A percentile compares a stretch with the other conserved stretches of the same genome.
Conservation (phyloP, 768 basidiomycete genomes). For the Mycena pura region DNA sequence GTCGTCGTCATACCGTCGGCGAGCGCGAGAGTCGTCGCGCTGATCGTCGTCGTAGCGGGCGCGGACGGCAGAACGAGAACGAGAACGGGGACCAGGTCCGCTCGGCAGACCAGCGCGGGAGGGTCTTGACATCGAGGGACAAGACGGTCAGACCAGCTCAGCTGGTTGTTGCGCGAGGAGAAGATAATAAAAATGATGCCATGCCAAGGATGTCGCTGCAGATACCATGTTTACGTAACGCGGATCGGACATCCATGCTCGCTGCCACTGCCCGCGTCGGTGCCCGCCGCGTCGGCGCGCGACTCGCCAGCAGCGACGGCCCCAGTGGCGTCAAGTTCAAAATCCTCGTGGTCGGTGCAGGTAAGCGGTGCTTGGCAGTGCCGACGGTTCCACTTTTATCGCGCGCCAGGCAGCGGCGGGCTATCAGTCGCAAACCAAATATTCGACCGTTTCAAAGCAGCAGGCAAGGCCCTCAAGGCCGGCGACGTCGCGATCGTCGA, state of each 20-base stretch:
- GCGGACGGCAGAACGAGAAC: slow-evolving; percentile 33
- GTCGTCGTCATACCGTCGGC: no score
- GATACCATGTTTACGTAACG: no score
- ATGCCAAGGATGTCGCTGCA: no score
- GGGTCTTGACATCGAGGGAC: slow-evolving; percentile 22
- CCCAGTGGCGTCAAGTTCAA: slow-evolving; percentile 75
- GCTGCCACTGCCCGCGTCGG: slow-evolving; percentile 14
- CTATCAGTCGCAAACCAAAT: slow-evolving; percentile 88
- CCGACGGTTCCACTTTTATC: neutral
- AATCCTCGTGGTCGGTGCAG: slow-evolving; percentile 87
- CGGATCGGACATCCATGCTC: no score
- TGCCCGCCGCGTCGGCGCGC: slow-evolving; percentile 10
- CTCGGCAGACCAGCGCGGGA: slow-evolving; percentile 44
- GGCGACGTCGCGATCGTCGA: slow-evolving; percentile 91
- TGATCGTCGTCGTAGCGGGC: slow-evolving; percentile 16
- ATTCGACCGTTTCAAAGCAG: slow-evolving; percentile 75
- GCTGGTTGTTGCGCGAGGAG: neutral
- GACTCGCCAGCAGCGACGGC: slow-evolving; percentile 33
- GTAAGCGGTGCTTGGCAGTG: slow-evolving; percentile 48
- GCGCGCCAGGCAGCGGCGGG: slow-evolving; percentile 75
- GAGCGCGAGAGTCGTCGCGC: slow-evolving; percentile 14
- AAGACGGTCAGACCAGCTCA: slow-evolving; percentile 32
- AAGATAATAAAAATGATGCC: neutral
- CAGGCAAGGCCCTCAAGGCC: slow-evolving; percentile 67
- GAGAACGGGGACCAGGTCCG: slow-evolving; percentile 46